Conservation (phyloP, 176 grass and related monocot species). For the Poa pratensis region DNA sequence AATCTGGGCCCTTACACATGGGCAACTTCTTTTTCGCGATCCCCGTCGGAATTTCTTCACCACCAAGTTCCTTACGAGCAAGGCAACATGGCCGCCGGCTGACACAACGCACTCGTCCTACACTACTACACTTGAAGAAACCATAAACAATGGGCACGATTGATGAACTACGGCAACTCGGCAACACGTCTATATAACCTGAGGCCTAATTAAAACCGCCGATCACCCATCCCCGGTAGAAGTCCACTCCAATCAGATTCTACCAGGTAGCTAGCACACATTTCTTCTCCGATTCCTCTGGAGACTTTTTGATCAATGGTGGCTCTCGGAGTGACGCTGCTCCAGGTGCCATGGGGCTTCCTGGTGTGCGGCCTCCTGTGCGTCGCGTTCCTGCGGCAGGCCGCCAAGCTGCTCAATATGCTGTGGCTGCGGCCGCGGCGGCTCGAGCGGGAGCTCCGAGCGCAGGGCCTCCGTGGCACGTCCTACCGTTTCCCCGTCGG, state of each 20-base stretch:
- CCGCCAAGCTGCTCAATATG: constrained; percentile 31
- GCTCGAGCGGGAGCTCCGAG: constrained; percentile 49
- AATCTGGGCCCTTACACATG: too few relatives aligned
- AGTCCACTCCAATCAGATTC: background rate
- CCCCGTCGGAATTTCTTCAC: background rate
- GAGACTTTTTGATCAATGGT: background rate
- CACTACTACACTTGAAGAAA: constrained; percentile 8
- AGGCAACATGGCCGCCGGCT: background rate
- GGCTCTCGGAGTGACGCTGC: constrained; percentile 1
- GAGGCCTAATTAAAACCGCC: background rate
- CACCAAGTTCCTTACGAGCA: constrained; percentile 23
- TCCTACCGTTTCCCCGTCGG: constrained; percentile 49
- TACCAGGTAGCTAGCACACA: background rate
- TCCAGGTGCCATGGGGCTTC: constrained; percentile 38
- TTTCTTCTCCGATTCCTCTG: background rate
- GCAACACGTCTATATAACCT: constrained; percentile 27
- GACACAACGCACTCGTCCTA: background rate
- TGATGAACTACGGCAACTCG: background rate
- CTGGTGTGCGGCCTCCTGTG: constrained; percentile 26
- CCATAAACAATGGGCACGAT: constrained; percentile 15
- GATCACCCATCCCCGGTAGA: background rate
- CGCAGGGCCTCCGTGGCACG: constrained; percentile 63
- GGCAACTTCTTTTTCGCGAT: too few relatives aligned
- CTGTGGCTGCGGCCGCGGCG: constrained; percentile 57
- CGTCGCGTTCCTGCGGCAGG: constrained; percentile 39